These are phyloP conservation scores for Symbiotaphrina buchneri DNA, from an alignment of 495 filamentous ascomycete genomes.

Conservation along the genomic window DNA sequence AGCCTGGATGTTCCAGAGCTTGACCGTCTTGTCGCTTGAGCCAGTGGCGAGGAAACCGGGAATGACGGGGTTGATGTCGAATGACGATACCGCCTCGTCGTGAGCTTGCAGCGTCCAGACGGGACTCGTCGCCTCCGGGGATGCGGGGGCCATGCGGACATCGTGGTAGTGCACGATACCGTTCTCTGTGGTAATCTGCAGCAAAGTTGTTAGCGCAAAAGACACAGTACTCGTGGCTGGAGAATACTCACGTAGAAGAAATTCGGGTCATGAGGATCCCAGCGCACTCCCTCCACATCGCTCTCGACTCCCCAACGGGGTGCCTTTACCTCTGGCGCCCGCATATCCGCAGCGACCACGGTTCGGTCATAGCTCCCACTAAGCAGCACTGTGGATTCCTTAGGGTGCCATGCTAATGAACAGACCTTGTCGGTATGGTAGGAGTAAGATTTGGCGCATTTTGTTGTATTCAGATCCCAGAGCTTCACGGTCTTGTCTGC, in stretches of 20 bases:
- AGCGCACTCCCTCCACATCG: slow-evolving; percentile 79
- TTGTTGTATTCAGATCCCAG: slow-evolving; percentile 83
- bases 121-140: slow-evolving; percentile 51
- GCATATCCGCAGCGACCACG: slow-evolving; percentile 79
- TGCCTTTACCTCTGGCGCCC: slow-evolving; percentile 54
- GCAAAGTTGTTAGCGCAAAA: background rate
- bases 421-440: slow-evolving; percentile 91
- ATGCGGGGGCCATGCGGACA: slow-evolving; percentile 40
- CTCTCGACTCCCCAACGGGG: slow-evolving; percentile 81
- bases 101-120: slow-evolving; percentile 92
- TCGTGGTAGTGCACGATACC: slow-evolving; percentile 82
- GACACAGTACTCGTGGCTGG: background rate
- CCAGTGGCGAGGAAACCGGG: slow-evolving; percentile 86
- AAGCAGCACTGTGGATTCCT: slow-evolving; percentile 67
- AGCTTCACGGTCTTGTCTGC: slow-evolving; percentile 94
- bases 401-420: slow-evolving; percentile 78
- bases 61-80: slow-evolving; percentile 73
- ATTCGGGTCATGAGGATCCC: slow-evolving; percentile 82
- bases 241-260: slow-evolving; percentile 48
- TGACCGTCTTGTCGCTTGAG: slow-evolving; percentile 80
- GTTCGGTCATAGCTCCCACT: slow-evolving; percentile 90
- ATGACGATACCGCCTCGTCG: slow-evolving; percentile 81
- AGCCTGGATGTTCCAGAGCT: slow-evolving; percentile 84
- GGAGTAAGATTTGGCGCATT: slow-evolving; percentile 83
- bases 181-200: slow-evolving; percentile 55